These are phyloP conservation scores for Pythium phragmiticola DNA, from an alignment of 352 stramenopile genomes.

Conservation along the genomic window DNA sequence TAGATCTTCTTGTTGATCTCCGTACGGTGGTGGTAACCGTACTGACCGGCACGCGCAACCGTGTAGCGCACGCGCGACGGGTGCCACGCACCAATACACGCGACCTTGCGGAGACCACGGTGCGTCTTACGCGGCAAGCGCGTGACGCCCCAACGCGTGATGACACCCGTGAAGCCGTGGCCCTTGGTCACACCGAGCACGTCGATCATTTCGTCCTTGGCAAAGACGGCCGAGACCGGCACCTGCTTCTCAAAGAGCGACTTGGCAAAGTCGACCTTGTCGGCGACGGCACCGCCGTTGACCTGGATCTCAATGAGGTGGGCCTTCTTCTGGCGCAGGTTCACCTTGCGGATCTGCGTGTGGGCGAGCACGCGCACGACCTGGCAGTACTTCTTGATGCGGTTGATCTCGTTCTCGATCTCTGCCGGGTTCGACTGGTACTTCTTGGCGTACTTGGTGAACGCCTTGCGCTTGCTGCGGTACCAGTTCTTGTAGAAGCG, in stretches of 20 bases:
- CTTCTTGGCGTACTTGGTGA: slow-evolving; percentile 99
- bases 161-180: slow-evolving; percentile 98
- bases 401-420: slow-evolving; percentile 97
- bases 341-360: slow-evolving; percentile 99
- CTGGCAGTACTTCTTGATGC: slow-evolving; percentile 99
- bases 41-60: slow-evolving; percentile 98
- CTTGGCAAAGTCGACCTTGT: slow-evolving; percentile 99
- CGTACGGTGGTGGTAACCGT: slow-evolving; percentile 99
- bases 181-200: slow-evolving; percentile 99
- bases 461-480: slow-evolving; percentile 99
- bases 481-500: slow-evolving; percentile 99
- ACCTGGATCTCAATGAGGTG: slow-evolving; percentile 99
- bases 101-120: slow-evolving; percentile 99
- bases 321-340: slow-evolving; percentile 99
- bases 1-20: slow-evolving; percentile 99
- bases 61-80: slow-evolving; percentile 98
- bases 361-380: slow-evolving; percentile 99
- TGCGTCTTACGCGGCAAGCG: slow-evolving; percentile 99
- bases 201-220: slow-evolving; percentile 99
- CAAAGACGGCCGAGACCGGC: slow-evolving; percentile 93
- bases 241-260: slow-evolving; percentile 99
- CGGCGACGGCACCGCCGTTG: slow-evolving; percentile 96
- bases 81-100: slow-evolving; percentile 99
- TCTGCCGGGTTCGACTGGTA: slow-evolving; percentile 92
- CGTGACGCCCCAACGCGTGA: slow-evolving; percentile 99